Base-by-base conservation (phyloP, 1,284 basidiomycete genomes). In the Boletus semigastroideus region DNA sequence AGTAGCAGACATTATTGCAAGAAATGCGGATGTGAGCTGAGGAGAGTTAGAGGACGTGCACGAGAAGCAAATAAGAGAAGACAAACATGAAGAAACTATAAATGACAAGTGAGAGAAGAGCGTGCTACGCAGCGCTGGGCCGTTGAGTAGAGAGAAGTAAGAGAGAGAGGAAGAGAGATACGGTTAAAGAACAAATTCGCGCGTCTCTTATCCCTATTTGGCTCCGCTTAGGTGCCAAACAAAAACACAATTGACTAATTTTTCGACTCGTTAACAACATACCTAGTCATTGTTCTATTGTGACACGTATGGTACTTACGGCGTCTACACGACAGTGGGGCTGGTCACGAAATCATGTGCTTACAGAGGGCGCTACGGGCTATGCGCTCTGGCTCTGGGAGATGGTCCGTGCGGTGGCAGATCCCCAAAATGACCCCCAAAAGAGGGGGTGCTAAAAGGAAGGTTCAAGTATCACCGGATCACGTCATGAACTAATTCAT, bases 1-100 rank as follows among this genome's bases (percentile, higher is more conserved):
- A 65, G 82, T 68, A 68, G 86, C 80, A 78, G 90, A 91, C 87
- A 91, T 91, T 87, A 90, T 81, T 74, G 76, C 75, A 78, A 69
- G 68, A 72, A 71, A 74, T 72, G 74, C 64, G 69, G 75, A 74
- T 59, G 74, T 75, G 76, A 78, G 79, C 76, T 82, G 66, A 7
- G 41, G 41, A 46, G 11, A 9, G 45, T 56, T 4, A 59, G 51
- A 49, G 53, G 59, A 40, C 59, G 48, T 19, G 52, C 51, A 48
- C 48, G 52, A 33, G 39, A 52, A 52, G 45, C 46, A 37, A 59
- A 60, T 57, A 61, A 38, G 59, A 51, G 27, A 46, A 56, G 45
- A 65, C 71, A 44, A 55, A 80, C 77, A 66, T 67, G 67, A 65
- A 74, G 67, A 68, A 66, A 70, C 63, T 73, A 79, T 76, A 66